Evolutionary conservation across 768 basidiomycete species (phyloP).

Genomic region (Trametes meyenii): DNA sequence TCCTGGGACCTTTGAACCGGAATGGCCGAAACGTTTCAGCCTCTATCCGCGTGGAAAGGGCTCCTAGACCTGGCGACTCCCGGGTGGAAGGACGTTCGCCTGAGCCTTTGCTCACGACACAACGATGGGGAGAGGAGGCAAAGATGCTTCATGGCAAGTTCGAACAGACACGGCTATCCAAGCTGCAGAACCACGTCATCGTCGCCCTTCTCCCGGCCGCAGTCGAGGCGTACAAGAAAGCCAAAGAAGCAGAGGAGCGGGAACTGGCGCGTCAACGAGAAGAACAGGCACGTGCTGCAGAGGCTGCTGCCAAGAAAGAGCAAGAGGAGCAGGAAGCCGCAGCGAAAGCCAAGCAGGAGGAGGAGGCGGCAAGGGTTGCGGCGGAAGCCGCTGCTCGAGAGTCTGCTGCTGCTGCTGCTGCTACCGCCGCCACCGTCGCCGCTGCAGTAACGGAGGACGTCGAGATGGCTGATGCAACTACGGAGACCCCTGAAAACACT

Average conservation of each 20-base stretch:
- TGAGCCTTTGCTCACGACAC: conserved; percentile 77
- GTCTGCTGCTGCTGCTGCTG: conserved; percentile 16
- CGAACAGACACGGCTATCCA: conserved; percentile 64
- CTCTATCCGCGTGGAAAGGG: conserved; percentile 65
- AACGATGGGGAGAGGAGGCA: conserved; percentile 89
- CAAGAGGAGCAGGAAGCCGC: conserved; percentile 39
- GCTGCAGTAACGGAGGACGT: background rate
- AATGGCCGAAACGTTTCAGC: conserved; percentile 53
- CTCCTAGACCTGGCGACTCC: conserved; percentile 42
- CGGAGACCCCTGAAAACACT: background rate
- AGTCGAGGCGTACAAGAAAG: conserved; percentile 55
- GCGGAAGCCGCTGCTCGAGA: conserved; percentile 24
- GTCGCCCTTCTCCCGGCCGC: conserved; percentile 82
- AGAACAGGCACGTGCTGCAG: conserved; percentile 55
- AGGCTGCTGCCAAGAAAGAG: conserved; percentile 45
- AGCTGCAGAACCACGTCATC: conserved; percentile 70
- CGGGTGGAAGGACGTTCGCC: conserved; percentile 55
- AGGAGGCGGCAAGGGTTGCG: conserved; percentile 33
- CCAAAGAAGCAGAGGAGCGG: conserved; percentile 37
- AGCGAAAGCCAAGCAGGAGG: conserved; percentile 41
- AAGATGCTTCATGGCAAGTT: conserved; percentile 81
- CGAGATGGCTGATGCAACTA: conserved; percentile 16
- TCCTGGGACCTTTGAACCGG: conserved; percentile 59
- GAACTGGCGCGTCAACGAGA: conserved; percentile 46
- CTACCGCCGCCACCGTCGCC: conserved; percentile 19